These are phyloP conservation scores for Trametes cinnabarina DNA, from an alignment of 768 basidiomycete genomes.

Conservation along the genomic window DNA sequence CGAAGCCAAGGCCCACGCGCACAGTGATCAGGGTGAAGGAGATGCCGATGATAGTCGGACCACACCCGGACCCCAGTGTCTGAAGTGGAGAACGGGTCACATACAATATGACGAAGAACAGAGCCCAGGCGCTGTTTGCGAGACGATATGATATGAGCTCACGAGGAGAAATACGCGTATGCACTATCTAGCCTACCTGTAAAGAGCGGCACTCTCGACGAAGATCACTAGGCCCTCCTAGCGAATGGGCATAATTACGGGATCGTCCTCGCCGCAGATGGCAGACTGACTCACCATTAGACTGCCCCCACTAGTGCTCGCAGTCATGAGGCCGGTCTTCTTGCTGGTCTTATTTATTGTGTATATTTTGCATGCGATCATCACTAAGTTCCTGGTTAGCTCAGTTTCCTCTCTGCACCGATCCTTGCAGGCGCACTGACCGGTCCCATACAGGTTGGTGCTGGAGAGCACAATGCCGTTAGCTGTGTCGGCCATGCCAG, in stretches of 20 bases:
- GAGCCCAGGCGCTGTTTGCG: background rate
- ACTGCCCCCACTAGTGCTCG: background rate
- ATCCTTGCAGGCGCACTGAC: background rate
- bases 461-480: background rate
- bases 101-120: background rate
- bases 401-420: background rate
- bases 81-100: background rate
- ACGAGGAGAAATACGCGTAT: too few relatives aligned
- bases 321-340: background rate
- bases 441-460: background rate
- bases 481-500: background rate
- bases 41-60: constrained; percentile 5
- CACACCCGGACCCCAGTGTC: background rate
- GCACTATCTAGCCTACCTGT: background rate
- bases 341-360: background rate
- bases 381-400: background rate
- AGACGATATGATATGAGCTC: too few relatives aligned
- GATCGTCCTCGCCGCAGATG: background rate
- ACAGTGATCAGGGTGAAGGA: constrained; percentile 20
- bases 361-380: background rate
- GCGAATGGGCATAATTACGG: background rate
- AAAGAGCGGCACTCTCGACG: background rate
- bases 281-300: background rate
- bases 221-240: background rate
- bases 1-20: constrained; percentile 16